A percentile compares a stretch with the other conserved stretches of the same genome.
Evolutionary conservation across 805 yeast genomes (phyloP).

Genomic region (Saccharomycopsis amapae): DNA sequence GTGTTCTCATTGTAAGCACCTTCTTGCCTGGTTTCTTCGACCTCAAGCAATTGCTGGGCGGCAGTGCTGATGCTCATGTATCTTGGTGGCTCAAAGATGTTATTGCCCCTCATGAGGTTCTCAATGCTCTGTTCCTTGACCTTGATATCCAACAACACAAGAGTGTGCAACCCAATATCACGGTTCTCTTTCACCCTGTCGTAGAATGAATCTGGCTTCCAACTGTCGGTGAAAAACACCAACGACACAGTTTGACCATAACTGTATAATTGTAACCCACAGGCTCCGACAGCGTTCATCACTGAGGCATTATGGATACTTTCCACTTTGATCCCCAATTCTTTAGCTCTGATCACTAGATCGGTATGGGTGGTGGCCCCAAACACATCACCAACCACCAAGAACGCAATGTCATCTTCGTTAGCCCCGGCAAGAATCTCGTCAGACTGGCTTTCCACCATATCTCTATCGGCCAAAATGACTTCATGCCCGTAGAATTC

Average conservation of each 20-base stretch:
- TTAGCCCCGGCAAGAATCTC: conserved; percentile 71
- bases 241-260: conserved; percentile 97
- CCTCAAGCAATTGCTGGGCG: conserved; percentile 78
- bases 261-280: conserved; percentile 90
- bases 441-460: conserved; percentile 87
- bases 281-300: conserved; percentile 97
- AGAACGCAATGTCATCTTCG: conserved; percentile 78
- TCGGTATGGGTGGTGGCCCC: conserved; percentile 99
- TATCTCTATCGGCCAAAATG: conserved; percentile 86
- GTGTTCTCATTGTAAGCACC: conserved; percentile 78
- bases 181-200: conserved; percentile 84
- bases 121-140: conserved; percentile 95
- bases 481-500: conserved; percentile 80
- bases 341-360: conserved; percentile 85
- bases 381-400: conserved; percentile 96
- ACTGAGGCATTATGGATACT: conserved; percentile 92
- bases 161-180: conserved; percentile 83
- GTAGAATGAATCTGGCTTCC: conserved; percentile 97
- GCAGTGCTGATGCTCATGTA: conserved; percentile 91
- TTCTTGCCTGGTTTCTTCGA: conserved; percentile 72
- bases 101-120: conserved; percentile 86
- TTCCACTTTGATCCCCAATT: conserved; percentile 68
- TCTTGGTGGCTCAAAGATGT: conserved; percentile 93
- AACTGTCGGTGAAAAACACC: conserved; percentile 88
- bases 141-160: conserved; percentile 82